Percentiles rank a stretch among this genome's conserved stretches.
Conservation (phyloP, 768 basidiomycete genomes). For the Lentinula detonsa region DNA sequence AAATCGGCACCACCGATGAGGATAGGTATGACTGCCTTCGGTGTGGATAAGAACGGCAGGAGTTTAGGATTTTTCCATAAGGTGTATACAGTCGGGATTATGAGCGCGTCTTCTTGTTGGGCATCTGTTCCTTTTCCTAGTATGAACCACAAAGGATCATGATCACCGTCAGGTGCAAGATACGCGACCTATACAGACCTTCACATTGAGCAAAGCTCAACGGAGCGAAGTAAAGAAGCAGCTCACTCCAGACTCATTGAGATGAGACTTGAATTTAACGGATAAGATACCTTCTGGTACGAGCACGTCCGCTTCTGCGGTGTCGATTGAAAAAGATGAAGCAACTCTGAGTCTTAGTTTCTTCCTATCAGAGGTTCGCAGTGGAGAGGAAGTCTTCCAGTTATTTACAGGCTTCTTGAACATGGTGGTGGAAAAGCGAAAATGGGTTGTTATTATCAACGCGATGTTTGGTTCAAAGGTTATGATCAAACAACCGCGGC, state of each 20-base stretch:
- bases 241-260: constrained; percentile 61
- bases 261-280: constrained; percentile 62
- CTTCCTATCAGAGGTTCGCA: constrained; percentile 67
- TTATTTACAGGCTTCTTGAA: constrained; percentile 74
- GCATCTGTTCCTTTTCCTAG: constrained; percentile 56
- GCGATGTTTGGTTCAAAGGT: too few relatives aligned
- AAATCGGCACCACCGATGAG: constrained; percentile 79
- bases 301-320: constrained; percentile 60
- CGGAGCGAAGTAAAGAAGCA: neutral
- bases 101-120: constrained; percentile 20
- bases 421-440: constrained; percentile 30
- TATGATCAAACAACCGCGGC: neutral
- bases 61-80: constrained; percentile 70
- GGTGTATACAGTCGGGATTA: constrained; percentile 80
- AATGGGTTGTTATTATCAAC: too few relatives aligned
- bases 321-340: constrained; percentile 35
- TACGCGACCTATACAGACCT: constrained; percentile 47
- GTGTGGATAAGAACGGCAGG: constrained; percentile 67
- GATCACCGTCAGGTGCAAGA: constrained; percentile 45
- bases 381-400: constrained; percentile 69
- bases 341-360: constrained; percentile 62
- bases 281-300: constrained; percentile 71
- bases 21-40: constrained; percentile 61
- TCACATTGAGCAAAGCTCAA: neutral
- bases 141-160: constrained; percentile 74